These are phyloP conservation scores for Marsdenia floribunda DNA, from an alignment of 257 asterid genomes.

Conservation along the genomic window DNA sequence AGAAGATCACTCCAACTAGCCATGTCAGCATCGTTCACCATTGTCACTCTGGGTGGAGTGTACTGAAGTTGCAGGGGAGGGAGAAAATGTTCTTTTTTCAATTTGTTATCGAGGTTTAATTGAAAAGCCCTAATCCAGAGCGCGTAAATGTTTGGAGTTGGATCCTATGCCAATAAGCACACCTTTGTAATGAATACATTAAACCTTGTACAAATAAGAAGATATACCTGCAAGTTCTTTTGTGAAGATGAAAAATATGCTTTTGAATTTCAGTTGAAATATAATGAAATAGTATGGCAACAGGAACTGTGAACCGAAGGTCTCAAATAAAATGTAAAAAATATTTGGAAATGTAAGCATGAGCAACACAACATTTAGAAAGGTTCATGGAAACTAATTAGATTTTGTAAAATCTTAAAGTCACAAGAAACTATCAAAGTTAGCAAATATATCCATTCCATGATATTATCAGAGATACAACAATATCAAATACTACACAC, in stretches of 20 bases:
- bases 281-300: not conserved
- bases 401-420: not conserved
- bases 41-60: conserved; percentile 13
- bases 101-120: not conserved
- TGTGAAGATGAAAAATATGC: not conserved
- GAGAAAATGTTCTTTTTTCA: not conserved
- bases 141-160: not conserved
- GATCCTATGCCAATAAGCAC: not conserved
- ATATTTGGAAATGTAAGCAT: too few relatives aligned
- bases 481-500: not conserved
- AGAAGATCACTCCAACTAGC: conserved; percentile 91
- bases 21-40: conserved; percentile 86
- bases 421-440: not conserved
- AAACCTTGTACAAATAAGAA: not conserved
- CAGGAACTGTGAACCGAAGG: not conserved
- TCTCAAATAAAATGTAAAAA: not conserved
- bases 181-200: not conserved
- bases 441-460: not conserved
- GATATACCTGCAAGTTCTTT: not conserved
- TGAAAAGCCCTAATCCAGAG: conserved; percentile 3
- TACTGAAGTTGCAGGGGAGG: not conserved
- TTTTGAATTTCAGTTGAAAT: not conserved
- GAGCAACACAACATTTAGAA: not conserved
- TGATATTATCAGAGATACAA: not conserved
- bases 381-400: not conserved